Evolutionary conservation across 1,284 basidiomycete genomes (phyloP).

Genomic region (Marasmius fiardii): DNA sequence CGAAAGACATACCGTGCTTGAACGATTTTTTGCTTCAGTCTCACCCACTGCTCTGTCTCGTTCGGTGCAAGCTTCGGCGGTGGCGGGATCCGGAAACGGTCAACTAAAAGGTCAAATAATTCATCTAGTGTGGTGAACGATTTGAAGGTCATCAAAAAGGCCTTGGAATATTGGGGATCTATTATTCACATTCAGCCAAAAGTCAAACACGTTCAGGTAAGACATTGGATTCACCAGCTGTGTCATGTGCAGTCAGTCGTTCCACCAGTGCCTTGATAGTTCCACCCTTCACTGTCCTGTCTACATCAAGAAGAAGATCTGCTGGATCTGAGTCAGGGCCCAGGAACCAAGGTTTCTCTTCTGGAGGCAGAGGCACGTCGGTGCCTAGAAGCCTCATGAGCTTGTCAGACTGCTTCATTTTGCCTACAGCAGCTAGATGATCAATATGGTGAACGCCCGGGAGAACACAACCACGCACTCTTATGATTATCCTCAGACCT

Average conservation of each 20-base stretch:
- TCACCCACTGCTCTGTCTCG: conserved; percentile 81
- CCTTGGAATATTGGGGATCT: conserved; percentile 86
- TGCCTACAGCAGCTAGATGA: not conserved
- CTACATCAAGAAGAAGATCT: conserved; percentile 84
- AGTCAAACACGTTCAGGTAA: not conserved
- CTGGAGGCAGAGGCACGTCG: conserved; percentile 42
- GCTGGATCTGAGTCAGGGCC: conserved; percentile 74
- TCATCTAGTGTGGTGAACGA: conserved; percentile 90
- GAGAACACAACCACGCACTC: not conserved
- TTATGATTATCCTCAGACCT: not conserved
- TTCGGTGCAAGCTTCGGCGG: conserved; percentile 65
- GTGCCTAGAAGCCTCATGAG: conserved; percentile 76
- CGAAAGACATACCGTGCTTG: conserved; percentile 68
- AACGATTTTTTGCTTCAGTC: conserved; percentile 87
- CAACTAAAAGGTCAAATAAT: conserved; percentile 82
- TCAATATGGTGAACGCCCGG: not conserved
- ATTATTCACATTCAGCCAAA: conserved; percentile 8
- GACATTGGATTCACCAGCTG: conserved; percentile 51
- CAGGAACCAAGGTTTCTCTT: conserved; percentile 78
- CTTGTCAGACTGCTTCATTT: conserved; percentile 40
- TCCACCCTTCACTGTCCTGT: conserved; percentile 83
- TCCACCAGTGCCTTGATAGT: conserved; percentile 86
- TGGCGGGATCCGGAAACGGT: conserved; percentile 79
- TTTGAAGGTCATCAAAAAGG: conserved; percentile 97
- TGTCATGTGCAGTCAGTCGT: conserved; percentile 87